Evolutionary conservation across 805 yeast genomes (phyloP).

Genomic region (Ogataea pilisensis): DNA sequence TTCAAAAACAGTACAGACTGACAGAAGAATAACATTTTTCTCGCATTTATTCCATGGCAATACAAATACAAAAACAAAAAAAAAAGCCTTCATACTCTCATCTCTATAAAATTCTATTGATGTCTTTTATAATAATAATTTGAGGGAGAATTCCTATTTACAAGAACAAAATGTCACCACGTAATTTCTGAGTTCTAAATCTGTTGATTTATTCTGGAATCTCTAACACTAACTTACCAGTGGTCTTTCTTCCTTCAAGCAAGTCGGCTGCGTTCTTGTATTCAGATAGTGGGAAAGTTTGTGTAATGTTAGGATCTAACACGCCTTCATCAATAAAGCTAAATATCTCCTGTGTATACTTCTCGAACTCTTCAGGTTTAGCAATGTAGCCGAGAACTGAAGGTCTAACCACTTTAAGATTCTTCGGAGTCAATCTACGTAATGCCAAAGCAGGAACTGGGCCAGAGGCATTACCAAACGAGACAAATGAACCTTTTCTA

Average conservation of each 20-base stretch:
- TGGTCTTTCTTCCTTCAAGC: slow-evolving; percentile 64
- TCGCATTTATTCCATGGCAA: no score
- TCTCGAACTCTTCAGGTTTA: slow-evolving; percentile 52
- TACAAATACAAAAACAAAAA: no score
- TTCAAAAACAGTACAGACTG: slow-evolving; percentile 29
- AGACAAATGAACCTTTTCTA: slow-evolving; percentile 68
- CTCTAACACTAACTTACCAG: slow-evolving; percentile 68
- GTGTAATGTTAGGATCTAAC: slow-evolving; percentile 47
- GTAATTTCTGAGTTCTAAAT: no score
- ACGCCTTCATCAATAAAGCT: slow-evolving; percentile 41
- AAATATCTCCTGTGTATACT: slow-evolving; percentile 40
- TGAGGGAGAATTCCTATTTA: no score
- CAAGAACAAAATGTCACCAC: no score
- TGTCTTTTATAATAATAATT: no score
- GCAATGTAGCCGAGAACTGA: slow-evolving; percentile 48
- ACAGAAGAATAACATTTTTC: slow-evolving; percentile 1
- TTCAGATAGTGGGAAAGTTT: slow-evolving; percentile 56
- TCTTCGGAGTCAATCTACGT: slow-evolving; percentile 51
- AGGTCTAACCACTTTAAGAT: slow-evolving; percentile 66
- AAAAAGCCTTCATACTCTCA: no score
- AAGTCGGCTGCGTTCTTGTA: slow-evolving; percentile 58
- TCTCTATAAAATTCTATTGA: no score
- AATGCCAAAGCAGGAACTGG: slow-evolving; percentile 66
- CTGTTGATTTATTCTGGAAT: slow-evolving; percentile 28
- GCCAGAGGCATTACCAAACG: slow-evolving; percentile 87